These are phyloP conservation scores for Lactarius trivialis DNA, from an alignment of 768 basidiomycete genomes.

Conservation along the genomic window DNA sequence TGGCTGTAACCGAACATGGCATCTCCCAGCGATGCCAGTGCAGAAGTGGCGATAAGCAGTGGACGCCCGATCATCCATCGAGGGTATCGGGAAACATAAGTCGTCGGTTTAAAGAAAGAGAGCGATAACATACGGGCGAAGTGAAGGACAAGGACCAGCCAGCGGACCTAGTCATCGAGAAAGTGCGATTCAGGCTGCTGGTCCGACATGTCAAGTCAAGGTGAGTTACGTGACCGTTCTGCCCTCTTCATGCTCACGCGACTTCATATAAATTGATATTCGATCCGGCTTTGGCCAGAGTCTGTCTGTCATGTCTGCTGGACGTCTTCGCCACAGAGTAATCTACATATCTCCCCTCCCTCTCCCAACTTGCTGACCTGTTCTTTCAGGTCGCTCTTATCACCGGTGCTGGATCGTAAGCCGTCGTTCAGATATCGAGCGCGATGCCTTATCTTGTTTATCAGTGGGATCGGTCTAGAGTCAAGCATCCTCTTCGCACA, in stretches of 20 bases:
- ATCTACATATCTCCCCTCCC: conserved; percentile 10
- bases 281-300: neutral
- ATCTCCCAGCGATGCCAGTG: conserved; percentile 49
- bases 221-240: neutral
- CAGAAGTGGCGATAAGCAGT: conserved; percentile 45
- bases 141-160: neutral
- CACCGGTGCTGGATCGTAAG: conserved; percentile 87
- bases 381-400: conserved; percentile 58
- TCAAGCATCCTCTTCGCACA: conserved; percentile 90
- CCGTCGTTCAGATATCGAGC: conserved; percentile 15
- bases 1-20: conserved; percentile 53
- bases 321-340: conserved; percentile 64
- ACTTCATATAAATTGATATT: neutral
- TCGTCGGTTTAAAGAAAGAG: conserved; percentile 31
- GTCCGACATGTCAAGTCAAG: neutral
- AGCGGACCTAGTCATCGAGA: neutral
- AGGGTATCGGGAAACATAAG: conserved; percentile 44
- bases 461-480: conserved; percentile 93
- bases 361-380: neutral
- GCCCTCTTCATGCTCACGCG: neutral
- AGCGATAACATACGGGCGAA: conserved; percentile 11
- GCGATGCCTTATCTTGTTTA: conserved; percentile 1
- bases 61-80: conserved; percentile 46
- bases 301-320: conserved; percentile 28
- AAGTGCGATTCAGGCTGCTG: neutral